Base-by-base conservation (phyloP, 768 basidiomycete species). In the Pisolithus marmoratus region DNA sequence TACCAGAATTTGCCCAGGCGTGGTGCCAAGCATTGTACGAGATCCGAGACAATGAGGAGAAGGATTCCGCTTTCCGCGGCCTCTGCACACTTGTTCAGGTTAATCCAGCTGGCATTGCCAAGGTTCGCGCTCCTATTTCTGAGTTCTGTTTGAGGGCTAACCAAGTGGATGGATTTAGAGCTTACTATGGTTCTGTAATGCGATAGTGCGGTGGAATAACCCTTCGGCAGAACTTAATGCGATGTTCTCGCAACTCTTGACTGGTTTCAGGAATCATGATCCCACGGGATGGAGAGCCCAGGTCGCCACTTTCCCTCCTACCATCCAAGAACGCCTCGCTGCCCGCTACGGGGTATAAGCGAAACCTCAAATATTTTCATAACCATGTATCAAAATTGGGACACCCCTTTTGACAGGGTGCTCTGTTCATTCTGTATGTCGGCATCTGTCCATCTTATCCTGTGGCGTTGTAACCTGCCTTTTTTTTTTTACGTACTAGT, bases 11-110 rank as follows among this genome's bases (percentile, higher is more conserved):
- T 69, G 94, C 93, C 5, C 89, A 91, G 67, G 84, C 89, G 14
- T 99, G 96, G 96, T 96, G 95, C 69, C 90, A 91, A 61, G 94
- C 95, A 7, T 73, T 99, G 49, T 94, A 94, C 65, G 96, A 98
- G 70, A 99, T 99, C 67, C 86, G 96, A 57, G 96, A 99, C 63
- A 99, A 98, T 62, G 95, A 98, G 61, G 96, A 99, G 75, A 99
- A 98, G 72, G 96, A 97, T 63, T 97, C 94, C 20, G 96, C 96
- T 6, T 99, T 98, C 83, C 80, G 94, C 51, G 96, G 96, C 2
- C 82, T 99, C 61, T 99, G 96, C 70, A 91, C 91, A 26, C 84
- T 97, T 36, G 92, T 98, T 54, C 91, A 94, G 69, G 83, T 83
- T 27, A 99, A 99, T 66, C 96, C 96, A 17, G 82, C 82, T 54